A percentile compares a stretch with the other conserved stretches of the same genome.
Evolutionary conservation across 108 stramenopile genomes (phyloP).

Genomic region (Licmophora abbreviata): DNA sequence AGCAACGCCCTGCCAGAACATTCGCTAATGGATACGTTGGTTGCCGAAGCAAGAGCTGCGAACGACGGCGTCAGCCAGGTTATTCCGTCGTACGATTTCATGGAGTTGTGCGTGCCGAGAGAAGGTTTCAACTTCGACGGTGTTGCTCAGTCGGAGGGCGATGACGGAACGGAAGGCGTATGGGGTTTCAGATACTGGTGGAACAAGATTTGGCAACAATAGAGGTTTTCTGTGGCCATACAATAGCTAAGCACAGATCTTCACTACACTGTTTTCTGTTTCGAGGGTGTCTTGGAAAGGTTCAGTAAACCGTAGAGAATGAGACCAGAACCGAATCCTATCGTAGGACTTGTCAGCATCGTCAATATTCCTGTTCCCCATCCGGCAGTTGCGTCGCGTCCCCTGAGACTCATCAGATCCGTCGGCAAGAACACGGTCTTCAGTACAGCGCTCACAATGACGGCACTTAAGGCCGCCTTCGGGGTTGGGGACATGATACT

Average conservation of each 20-base stretch:
- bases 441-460: slow-evolving; percentile 75
- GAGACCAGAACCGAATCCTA: slow-evolving; percentile 63
- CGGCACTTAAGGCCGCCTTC: slow-evolving; percentile 64
- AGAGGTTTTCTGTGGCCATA: too few species aligned
- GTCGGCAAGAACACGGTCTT: slow-evolving; percentile 51
- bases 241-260: slow-evolving; percentile 1
- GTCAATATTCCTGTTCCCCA: slow-evolving; percentile 59
- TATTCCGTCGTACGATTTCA: slow-evolving; percentile 57
- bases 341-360: slow-evolving; percentile 58
- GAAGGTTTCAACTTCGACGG: slow-evolving; percentile 42
- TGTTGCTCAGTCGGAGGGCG: neutral
- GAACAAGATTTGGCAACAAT: neutral
- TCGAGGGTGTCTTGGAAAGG: slow-evolving; percentile 17
- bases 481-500: slow-evolving; percentile 69
- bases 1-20: slow-evolving; percentile 18
- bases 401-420: slow-evolving; percentile 50
- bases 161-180: neutral
- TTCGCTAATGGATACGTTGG: slow-evolving; percentile 13
- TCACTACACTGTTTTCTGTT: slow-evolving; percentile 23
- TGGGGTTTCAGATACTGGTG: neutral
- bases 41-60: slow-evolving; percentile 37
- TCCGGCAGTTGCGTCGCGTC: slow-evolving; percentile 49
- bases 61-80: slow-evolving; percentile 28
- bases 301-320: slow-evolving; percentile 23
- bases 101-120: slow-evolving; percentile 67